A percentile compares a stretch with the other conserved stretches of the same genome.
Conservation (phyloP, 2,329 filamentous ascomycete species). For the Clonostachys rhizophaga region DNA sequence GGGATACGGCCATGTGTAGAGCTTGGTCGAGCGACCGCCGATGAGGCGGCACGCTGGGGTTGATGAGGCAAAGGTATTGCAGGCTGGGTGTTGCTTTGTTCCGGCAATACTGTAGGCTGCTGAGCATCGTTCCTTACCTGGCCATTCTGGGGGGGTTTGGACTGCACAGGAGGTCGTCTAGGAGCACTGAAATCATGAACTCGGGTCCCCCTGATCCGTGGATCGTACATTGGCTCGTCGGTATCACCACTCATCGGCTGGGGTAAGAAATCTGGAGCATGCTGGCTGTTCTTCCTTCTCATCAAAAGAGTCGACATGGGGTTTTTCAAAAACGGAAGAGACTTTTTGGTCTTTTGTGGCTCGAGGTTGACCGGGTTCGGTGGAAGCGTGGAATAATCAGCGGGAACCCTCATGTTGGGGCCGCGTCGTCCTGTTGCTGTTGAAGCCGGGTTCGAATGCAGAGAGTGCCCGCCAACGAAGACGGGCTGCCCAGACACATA, state of each 20-base stretch:
- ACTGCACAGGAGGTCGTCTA: constrained; percentile 14
- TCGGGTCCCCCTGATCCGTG: constrained; percentile 57
- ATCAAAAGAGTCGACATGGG: constrained; percentile 54
- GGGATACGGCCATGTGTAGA: too few species aligned
- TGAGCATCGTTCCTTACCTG: too few species aligned
- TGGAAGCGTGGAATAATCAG: constrained; percentile 25
- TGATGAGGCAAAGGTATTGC: too few species aligned
- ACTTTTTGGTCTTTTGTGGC: constrained; percentile 42
- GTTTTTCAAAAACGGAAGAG: constrained; percentile 54
- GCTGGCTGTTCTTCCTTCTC: constrained; percentile 50
- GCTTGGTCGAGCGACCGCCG: too few species aligned
- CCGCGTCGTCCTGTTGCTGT: constrained; percentile 32
- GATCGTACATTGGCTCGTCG: constrained; percentile 51
- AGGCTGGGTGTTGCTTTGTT: too few species aligned
- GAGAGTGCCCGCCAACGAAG: too few species aligned
- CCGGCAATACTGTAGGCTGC: too few species aligned
- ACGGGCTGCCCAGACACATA: too few species aligned
- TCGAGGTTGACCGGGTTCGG: constrained; percentile 21
- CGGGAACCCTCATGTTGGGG: constrained; percentile 29
- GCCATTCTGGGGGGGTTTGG: too few species aligned
- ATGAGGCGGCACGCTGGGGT: too few species aligned
- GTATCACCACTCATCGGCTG: constrained; percentile 29
- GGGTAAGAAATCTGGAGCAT: constrained; percentile 33
- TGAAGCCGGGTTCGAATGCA: constrained; percentile 4
- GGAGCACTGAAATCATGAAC: constrained; percentile 65